Base-by-base conservation (phyloP, 2,329 filamentous ascomycete genomes). In the Ascochyta rabiei region DNA sequence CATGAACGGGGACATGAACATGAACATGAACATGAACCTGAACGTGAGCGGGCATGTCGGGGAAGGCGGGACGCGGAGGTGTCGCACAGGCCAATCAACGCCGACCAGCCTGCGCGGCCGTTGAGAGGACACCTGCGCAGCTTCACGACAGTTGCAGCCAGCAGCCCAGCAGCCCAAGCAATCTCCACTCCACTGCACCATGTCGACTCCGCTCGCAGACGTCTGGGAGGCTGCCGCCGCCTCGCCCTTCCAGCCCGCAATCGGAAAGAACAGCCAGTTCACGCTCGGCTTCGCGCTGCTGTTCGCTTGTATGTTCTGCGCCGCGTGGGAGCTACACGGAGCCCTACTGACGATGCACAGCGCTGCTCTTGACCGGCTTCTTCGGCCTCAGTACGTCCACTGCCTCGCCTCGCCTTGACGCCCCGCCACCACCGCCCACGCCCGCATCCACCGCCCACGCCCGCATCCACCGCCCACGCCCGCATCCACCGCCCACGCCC, bases 171-270 rank as follows among this genome's bases (percentile, higher is more conserved):
- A 21, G 16, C 5, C 31, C 39, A 55, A 55, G 42, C 52, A 34
- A 48, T 38, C 50, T 45, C 55, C 53, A 44, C 38, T 40, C 48
- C 63, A 53, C 64, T 66, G 51, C 60, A 63, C 59, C 68, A 76
- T 76, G 73, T 76, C 73, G 68, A 70, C 64, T 59, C 82, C 96
- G 77, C 87, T 81, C 45, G 72, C 89, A 79, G 87, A 95, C 77
- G 84, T 96, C 81, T 98, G 93, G 93, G 89, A 96, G 84, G 90
- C 91, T 83, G 90, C 93, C 80, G 86, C 90, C 78, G 86, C 86
- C 83, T 90, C 86, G 81, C 91, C 92, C 60, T 98, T 95, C 80
- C 79, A 87, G 67, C 92, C 93, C 59, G 75, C 86, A 53, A 80
- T 98, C 69, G 84, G 84, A 75, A 98, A 98, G 81, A 84, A 87